Conservation (phyloP, 352 stramenopile species). For the Phytophthora tubulina region DNA sequence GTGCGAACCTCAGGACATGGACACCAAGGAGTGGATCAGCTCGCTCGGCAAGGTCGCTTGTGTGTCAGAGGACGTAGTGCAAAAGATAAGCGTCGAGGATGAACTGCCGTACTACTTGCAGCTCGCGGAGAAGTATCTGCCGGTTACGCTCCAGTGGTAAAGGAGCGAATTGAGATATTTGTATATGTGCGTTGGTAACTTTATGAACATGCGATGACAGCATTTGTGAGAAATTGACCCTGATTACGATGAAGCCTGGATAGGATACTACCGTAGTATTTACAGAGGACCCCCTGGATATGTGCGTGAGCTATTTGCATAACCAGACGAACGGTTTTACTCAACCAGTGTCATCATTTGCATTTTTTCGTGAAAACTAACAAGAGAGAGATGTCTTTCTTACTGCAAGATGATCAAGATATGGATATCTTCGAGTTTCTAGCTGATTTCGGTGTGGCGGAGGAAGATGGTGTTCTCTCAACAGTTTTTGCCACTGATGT, state of each 20-base stretch:
- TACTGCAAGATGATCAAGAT: neutral
- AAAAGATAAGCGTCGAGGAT: constrained; percentile 46
- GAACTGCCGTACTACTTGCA: constrained; percentile 74
- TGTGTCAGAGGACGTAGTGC: constrained; percentile 54
- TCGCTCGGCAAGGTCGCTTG: constrained; percentile 48
- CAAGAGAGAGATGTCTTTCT: neutral
- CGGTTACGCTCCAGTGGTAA: constrained; percentile 77
- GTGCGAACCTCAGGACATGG: constrained; percentile 52
- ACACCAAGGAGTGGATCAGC: constrained; percentile 79
- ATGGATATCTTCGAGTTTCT: neutral
- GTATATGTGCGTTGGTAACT: constrained; percentile 18
- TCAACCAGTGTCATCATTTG: no score
- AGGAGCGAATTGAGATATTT: constrained; percentile 3
- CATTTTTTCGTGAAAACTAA: neutral
- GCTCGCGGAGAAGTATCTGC: constrained; percentile 81
- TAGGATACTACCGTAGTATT: no score
- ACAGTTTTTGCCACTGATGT: neutral
- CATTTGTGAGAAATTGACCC: neutral
- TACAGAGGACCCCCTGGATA: no score
- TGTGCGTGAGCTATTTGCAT: neutral
- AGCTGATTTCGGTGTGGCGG: neutral
- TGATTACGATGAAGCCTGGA: no score
- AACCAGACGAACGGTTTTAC: neutral
- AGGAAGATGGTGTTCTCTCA: neutral
- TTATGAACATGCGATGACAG: constrained; percentile 14